phyloP scores from a whole-genome alignment of 2,329 filamentous ascomycete species.

The Sporothrix pseudoabietina region DNA sequence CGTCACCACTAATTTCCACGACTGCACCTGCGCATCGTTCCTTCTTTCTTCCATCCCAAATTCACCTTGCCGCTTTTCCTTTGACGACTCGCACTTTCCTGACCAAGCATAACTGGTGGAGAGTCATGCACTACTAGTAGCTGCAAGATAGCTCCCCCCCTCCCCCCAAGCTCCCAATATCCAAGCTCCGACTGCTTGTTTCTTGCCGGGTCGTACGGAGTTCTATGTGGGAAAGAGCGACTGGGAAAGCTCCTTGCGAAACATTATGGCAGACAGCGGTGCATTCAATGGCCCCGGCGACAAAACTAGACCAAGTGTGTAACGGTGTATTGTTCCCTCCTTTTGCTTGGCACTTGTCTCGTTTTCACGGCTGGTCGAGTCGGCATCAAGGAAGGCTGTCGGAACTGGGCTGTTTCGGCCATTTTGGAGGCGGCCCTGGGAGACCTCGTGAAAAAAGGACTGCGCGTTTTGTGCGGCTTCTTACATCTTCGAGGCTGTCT shows the following conservation, averaged over 20 bases:
- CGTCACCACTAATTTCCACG: not conserved
- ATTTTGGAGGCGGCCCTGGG: not conserved
- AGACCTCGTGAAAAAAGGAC: not conserved
- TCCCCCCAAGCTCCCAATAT: not conserved
- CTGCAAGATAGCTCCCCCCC: not conserved
- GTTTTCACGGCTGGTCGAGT: slow-evolving; percentile 7
- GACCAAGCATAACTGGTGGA: slow-evolving; percentile 19
- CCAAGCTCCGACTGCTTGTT: slow-evolving; percentile 3
- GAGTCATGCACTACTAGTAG: slow-evolving; percentile 16
- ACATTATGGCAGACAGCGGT: not conserved
- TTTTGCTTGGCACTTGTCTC: slow-evolving; percentile 15
- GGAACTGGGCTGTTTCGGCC: not conserved
- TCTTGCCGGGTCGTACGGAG: slow-evolving; percentile 10
- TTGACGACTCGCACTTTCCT: not conserved
- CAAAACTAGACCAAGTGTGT: not conserved
- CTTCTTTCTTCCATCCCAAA: not conserved
- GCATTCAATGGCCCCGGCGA: not conserved
- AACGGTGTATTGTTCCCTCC: not conserved
- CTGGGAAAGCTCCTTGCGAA: not conserved
- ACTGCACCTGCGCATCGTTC: not conserved
- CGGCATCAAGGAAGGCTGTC: not conserved
- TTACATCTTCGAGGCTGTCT: not conserved
- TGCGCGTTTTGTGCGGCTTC: not conserved
- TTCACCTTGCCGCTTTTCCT: not conserved
- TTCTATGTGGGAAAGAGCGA: not conserved